Evolutionary conservation across 331 rosid species (phyloP).

Genomic region (Erythrophleum ivorense): DNA sequence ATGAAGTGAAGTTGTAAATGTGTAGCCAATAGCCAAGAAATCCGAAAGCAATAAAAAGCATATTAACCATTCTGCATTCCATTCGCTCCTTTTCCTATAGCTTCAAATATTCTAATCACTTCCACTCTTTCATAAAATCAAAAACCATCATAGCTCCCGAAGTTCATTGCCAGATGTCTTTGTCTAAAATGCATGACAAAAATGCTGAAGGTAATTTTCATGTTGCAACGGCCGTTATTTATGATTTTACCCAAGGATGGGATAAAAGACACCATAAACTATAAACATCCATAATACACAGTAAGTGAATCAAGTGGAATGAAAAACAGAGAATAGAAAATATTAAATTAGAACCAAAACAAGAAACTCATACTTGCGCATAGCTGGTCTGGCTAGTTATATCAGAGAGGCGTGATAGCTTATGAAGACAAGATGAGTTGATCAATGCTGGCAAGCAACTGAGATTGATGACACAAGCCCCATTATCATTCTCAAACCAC

Average conservation of each 20-base stretch:
- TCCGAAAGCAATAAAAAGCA: too few relatives aligned
- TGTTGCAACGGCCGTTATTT: constrained; percentile 4
- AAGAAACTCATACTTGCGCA: constrained; percentile 59
- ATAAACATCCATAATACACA: constrained; percentile 7
- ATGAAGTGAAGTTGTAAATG: too few relatives aligned
- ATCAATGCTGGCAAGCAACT: constrained; percentile 88
- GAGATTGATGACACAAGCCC: constrained; percentile 81
- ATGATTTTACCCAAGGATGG: not conserved
- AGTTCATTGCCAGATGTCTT: constrained; percentile 1
- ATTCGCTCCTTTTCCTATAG: too few relatives aligned
- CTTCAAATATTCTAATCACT: too few relatives aligned
- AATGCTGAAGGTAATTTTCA: not conserved
- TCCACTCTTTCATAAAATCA: too few relatives aligned
- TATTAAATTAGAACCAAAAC: constrained; percentile 27
- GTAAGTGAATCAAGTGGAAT: not conserved
- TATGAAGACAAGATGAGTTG: constrained; percentile 81
- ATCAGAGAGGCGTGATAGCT: constrained; percentile 62
- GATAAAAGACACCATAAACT: not conserved
- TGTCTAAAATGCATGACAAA: not conserved
- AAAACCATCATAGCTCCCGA: not conserved
- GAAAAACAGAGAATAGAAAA: not conserved
- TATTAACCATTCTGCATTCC: too few relatives aligned
- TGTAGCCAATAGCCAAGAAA: too few relatives aligned
- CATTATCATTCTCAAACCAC: constrained; percentile 73
- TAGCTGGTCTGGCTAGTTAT: constrained; percentile 57